Percentiles rank a stretch among this genome's conserved stretches.
phyloP scores from a whole-genome alignment of 495 filamentous ascomycete species.

The Xanthoparmelia taractica region DNA sequence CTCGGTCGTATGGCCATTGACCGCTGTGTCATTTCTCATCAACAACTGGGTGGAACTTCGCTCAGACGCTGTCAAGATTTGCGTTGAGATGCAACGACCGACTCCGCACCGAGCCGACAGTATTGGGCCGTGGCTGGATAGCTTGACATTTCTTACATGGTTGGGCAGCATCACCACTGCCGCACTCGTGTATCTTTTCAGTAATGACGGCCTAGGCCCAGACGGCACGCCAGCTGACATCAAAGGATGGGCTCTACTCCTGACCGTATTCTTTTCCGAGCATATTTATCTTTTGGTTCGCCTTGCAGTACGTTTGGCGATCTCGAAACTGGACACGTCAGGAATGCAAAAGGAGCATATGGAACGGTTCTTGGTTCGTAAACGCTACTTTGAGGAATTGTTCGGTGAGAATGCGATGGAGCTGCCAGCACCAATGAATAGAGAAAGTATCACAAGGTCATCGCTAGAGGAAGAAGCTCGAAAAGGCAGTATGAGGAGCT shows the following conservation, averaged over 20 bases:
- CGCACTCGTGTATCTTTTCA: slow-evolving; percentile 82
- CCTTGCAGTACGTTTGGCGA: slow-evolving; percentile 57
- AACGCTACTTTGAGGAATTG: slow-evolving; percentile 60
- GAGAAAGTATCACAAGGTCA: slow-evolving; percentile 37
- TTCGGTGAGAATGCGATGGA: slow-evolving; percentile 35
- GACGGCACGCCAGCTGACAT: slow-evolving; percentile 57
- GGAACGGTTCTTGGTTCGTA: slow-evolving; percentile 66
- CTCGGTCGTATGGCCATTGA: slow-evolving; percentile 86
- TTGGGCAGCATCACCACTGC: slow-evolving; percentile 78
- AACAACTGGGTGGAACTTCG: slow-evolving; percentile 97
- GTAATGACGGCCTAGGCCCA: slow-evolving; percentile 51
- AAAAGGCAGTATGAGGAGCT: slow-evolving; percentile 41
- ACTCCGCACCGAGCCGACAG: slow-evolving; percentile 81
- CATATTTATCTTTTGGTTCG: slow-evolving; percentile 73
- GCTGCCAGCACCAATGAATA: slow-evolving; percentile 28
- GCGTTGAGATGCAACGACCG: slow-evolving; percentile 78
- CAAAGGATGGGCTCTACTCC: slow-evolving; percentile 69
- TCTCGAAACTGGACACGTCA: slow-evolving; percentile 75
- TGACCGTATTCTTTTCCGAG: slow-evolving; percentile 81
- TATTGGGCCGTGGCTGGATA: slow-evolving; percentile 90
- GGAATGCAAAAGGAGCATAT: slow-evolving; percentile 73
- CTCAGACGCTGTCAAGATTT: slow-evolving; percentile 91
- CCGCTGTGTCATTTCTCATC: slow-evolving; percentile 77
- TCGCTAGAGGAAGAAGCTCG: slow-evolving; percentile 64
- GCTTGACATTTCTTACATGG: slow-evolving; percentile 83